These are phyloP conservation scores for Fusarium vanettenii DNA, from an alignment of 2,329 filamentous ascomycete species.

Conservation along the genomic window DNA sequence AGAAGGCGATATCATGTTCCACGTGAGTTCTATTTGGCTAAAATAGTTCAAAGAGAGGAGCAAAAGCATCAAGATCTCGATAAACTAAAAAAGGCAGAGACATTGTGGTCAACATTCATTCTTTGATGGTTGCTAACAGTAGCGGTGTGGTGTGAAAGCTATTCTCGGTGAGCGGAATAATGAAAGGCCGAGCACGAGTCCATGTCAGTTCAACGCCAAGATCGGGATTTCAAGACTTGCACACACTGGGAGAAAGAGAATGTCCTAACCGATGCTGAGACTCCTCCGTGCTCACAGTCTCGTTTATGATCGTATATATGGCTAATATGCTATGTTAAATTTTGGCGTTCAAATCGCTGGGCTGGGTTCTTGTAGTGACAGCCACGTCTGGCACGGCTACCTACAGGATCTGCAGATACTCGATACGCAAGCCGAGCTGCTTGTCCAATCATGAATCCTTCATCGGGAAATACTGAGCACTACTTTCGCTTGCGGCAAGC, in stretches of 20 bases:
- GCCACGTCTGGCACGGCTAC: neutral
- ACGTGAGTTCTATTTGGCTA: accelerated
- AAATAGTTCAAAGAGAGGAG: neutral
- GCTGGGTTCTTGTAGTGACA: neutral
- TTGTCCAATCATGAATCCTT: neutral
- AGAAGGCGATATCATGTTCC: no score
- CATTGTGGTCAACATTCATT: neutral
- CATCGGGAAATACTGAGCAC: neutral
- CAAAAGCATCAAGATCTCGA: neutral
- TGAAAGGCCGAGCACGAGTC: neutral
- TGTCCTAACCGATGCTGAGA: neutral
- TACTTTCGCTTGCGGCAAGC: neutral
- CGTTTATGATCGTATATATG: neutral
- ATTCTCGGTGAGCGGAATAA: neutral
- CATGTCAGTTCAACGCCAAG: neutral
- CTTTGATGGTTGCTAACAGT: neutral
- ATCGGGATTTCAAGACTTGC: neutral
- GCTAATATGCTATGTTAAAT: neutral
- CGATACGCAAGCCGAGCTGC: neutral
- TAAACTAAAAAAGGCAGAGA: neutral
- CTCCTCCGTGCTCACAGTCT: neutral
- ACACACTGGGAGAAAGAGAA: neutral
- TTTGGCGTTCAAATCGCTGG: neutral
- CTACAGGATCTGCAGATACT: neutral
- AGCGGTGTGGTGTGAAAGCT: neutral